Base-by-base conservation (phyloP, 805 yeast genomes). In the Wickerhamiella sergipiensis region DNA sequence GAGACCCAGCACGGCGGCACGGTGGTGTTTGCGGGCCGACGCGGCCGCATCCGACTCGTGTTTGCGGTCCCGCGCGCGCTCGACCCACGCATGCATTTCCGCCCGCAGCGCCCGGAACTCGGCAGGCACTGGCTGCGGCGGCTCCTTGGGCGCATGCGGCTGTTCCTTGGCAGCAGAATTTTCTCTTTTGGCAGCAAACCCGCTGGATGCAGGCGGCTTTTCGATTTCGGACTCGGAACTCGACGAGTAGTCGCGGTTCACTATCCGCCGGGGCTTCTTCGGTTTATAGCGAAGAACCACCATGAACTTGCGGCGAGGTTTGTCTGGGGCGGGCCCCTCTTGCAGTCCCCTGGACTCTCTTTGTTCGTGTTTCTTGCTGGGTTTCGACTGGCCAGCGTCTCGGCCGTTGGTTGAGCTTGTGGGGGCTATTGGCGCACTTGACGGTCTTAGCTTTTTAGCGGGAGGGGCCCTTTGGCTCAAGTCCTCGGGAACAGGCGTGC, bases 1-100 rank as follows among this genome's bases (percentile, higher is more conserved):
- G 50, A 71, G 55, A 10, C 64, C 62, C 6, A 62, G 55, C 6
- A 70, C 63, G 2, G 65, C 61, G 1, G 73, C 68, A n/a, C 57
- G 56, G 9, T 56, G 57, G 24, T 53, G 57, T 46, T 66, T 53
- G 7, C 65, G 57, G 3, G 55, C 54, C 12, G 55, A 50, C 43
- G 58, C 57, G 12, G 64, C 64, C 1, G 60, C 52, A 53, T 72
- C 75, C 13, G 71, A 62, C 42, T 65, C 67, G 57, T 69, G 73
- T 53, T 72, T 71, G 52, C 67, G 63, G 7, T 57, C 55, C 7
- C 69, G 61, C 1, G 74, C 73, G 15, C 60, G 53, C 18, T 61
- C 61, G 19, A 65, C 55, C 76, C 76, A 73, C 12, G 59, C 54
- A 45, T 57, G 59, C 61, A 65, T 62, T 49, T 61, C 55, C 18